A percentile compares a stretch with the other conserved stretches of the same genome.
These are phyloP conservation scores for Microbotryum intermedium DNA, from an alignment of 1,284 basidiomycete species.

Conservation along the genomic window DNA sequence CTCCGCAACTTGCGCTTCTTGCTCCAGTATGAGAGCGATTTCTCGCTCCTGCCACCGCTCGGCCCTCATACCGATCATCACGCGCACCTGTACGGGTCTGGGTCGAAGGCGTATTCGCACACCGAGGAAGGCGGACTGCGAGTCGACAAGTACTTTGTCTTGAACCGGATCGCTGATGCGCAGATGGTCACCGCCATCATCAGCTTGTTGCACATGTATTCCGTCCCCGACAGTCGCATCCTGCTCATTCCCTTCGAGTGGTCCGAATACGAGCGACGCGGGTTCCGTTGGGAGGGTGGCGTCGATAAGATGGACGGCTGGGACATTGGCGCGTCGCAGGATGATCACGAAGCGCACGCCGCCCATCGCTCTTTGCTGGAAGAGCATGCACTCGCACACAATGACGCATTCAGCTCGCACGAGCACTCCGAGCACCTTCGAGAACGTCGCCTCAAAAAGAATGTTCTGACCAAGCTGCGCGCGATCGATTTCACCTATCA, in stretches of 20 bases:
- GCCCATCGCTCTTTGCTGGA: conserved; percentile 9
- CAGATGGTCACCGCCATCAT: conserved; percentile 32
- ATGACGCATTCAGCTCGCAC: conserved; percentile 35
- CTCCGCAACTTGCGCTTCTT: conserved; percentile 37
- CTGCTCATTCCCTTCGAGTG: conserved; percentile 35
- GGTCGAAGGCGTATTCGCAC: conserved; percentile 10
- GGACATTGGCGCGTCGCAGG: conserved; percentile 26
- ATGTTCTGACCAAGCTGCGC: conserved; percentile 28
- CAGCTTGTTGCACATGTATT: conserved; percentile 31
- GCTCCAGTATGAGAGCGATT: conserved; percentile 35
- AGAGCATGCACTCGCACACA: conserved; percentile 22
- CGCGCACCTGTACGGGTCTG: conserved; percentile 24
- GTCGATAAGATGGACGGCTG: conserved; percentile 30
- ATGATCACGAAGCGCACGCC: conserved; percentile 6
- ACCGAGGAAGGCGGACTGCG: conserved; percentile 26
- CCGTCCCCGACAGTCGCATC: conserved; percentile 30
- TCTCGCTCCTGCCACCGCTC: conserved; percentile 27
- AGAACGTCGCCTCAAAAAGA: conserved; percentile 12
- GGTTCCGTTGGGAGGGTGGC: conserved; percentile 34
- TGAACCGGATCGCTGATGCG: conserved; percentile 35
- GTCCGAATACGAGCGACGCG: conserved; percentile 31
- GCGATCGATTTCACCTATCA: conserved; percentile 37
- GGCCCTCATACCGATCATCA: conserved; percentile 24
- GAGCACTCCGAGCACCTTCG: conserved; percentile 36
- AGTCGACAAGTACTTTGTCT: conserved; percentile 37